These are phyloP conservation scores for Phaeosphaeria sp. DNA, from an alignment of 2,329 filamentous ascomycete species.

Conservation along the genomic window DNA sequence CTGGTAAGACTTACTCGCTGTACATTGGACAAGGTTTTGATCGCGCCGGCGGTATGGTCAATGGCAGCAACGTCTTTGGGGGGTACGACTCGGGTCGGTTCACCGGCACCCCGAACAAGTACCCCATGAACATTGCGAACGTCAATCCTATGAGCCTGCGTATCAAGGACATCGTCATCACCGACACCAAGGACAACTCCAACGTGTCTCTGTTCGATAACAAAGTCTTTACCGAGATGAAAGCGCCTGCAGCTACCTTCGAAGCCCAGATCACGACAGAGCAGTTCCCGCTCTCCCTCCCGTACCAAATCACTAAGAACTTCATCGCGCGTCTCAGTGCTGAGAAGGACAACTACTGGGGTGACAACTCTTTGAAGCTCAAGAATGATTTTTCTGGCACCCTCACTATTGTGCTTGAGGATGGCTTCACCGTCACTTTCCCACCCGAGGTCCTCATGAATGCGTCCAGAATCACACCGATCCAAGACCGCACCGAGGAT, in stretches of 20 bases:
- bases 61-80: conserved; percentile 53
- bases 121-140: conserved; percentile 38
- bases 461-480: conserved; percentile 46
- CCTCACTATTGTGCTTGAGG: conserved; percentile 49
- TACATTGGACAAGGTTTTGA: conserved; percentile 53
- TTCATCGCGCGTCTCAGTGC: conserved; percentile 47
- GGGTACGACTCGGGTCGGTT: conserved; percentile 55
- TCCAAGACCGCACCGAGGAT: conserved; percentile 38
- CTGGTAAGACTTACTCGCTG: conserved; percentile 50
- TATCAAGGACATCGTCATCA: conserved; percentile 50
- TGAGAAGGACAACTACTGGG: conserved; percentile 45
- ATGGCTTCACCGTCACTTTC: conserved; percentile 50
- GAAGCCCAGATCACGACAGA: conserved; percentile 52
- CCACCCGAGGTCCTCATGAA: conserved; percentile 48
- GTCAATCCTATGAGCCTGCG: conserved; percentile 47
- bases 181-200: conserved; percentile 30
- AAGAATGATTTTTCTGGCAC: conserved; percentile 47
- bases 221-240: conserved; percentile 37
- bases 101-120: conserved; percentile 41
- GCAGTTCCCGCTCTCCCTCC: conserved; percentile 51
- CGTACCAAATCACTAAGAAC: conserved; percentile 49
- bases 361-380: conserved; percentile 47
- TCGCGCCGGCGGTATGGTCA: conserved; percentile 49
- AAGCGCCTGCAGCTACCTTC: conserved; percentile 40
- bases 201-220: conserved; percentile 47